Evolutionary conservation across 2,329 filamentous ascomycete genomes (phyloP).

Genomic region (Hypomyces perniciosus): DNA sequence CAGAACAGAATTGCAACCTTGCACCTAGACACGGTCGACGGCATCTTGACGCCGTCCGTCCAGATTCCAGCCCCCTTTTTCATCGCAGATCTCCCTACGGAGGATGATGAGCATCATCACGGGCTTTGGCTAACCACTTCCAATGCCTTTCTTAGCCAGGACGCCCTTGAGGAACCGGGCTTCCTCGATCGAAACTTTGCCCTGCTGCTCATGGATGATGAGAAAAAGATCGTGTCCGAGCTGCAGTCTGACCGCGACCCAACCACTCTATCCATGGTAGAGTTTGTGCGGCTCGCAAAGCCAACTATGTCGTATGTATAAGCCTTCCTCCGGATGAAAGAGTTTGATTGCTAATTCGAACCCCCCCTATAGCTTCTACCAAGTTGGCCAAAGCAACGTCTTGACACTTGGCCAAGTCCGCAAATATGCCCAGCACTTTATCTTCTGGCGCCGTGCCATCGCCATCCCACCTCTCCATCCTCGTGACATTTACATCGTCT

Average conservation of each 20-base stretch:
- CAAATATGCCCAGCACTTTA: constrained; percentile 83
- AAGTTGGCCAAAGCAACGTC: constrained; percentile 63
- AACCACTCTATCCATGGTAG: constrained; percentile 69
- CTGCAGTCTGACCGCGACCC: constrained; percentile 73
- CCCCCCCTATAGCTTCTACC: constrained; percentile 45
- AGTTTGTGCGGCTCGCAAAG: constrained; percentile 71
- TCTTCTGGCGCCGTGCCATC: constrained; percentile 91
- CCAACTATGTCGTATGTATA: constrained; percentile 55
- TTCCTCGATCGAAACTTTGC: constrained; percentile 82
- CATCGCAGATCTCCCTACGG: constrained; percentile 64
- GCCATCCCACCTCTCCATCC: constrained; percentile 87
- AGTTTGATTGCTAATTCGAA: neutral
- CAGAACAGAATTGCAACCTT: constrained; percentile 81
- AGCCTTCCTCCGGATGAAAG: neutral
- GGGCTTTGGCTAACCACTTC: constrained; percentile 85
- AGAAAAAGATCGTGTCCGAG: constrained; percentile 65
- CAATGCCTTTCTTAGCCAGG: constrained; percentile 65
- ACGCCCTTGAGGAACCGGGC: constrained; percentile 58
- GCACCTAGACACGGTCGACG: constrained; percentile 60
- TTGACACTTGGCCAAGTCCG: constrained; percentile 77
- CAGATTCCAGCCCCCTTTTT: constrained; percentile 63
- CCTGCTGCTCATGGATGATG: constrained; percentile 76
- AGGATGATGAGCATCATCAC: constrained; percentile 61
- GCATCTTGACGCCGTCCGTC: constrained; percentile 54
- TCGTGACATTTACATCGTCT: constrained; percentile 85